Evolutionary conservation across 2,329 filamentous ascomycete species (phyloP).

Genomic region (Penicillium sp.): DNA sequence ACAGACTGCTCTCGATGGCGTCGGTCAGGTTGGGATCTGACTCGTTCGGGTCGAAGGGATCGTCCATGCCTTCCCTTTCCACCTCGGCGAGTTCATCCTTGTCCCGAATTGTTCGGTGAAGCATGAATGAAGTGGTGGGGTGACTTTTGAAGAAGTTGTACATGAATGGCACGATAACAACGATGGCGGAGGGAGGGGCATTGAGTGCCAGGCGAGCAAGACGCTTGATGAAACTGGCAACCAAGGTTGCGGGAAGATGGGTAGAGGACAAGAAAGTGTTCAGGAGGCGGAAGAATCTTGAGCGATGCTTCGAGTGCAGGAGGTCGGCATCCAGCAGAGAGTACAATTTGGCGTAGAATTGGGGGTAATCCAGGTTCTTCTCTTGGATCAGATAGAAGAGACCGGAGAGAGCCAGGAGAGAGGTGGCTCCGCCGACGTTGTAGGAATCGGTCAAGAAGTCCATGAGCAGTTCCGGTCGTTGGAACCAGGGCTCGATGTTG

Average conservation of each 20-base stretch:
- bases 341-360: constrained; percentile 92
- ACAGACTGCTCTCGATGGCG: constrained; percentile 89
- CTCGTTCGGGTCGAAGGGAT: constrained; percentile 77
- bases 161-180: constrained; percentile 85
- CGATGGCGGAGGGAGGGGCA: constrained; percentile 85
- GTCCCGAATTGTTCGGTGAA: constrained; percentile 73
- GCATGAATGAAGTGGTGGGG: constrained; percentile 91
- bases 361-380: constrained; percentile 93
- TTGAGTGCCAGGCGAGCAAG: constrained; percentile 81
- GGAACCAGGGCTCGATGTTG: constrained; percentile 86
- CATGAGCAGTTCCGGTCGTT: constrained; percentile 83
- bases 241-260: constrained; percentile 85
- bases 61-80: constrained; percentile 64
- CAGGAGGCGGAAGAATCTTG: constrained; percentile 86
- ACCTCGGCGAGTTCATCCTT: constrained; percentile 60
- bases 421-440: constrained; percentile 80
- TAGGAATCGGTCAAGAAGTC: constrained; percentile 97
- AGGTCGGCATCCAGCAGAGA: constrained; percentile 83
- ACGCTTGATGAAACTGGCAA: constrained; percentile 97
- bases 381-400: constrained; percentile 93
- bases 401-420: constrained; percentile 84
- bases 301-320: constrained; percentile 91
- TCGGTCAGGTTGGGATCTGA: constrained; percentile 79
- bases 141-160: constrained; percentile 94
- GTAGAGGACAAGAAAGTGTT: constrained; percentile 89